Conservation (phyloP, 306 rosid genomes). For the Styphnolobium japonicum region DNA sequence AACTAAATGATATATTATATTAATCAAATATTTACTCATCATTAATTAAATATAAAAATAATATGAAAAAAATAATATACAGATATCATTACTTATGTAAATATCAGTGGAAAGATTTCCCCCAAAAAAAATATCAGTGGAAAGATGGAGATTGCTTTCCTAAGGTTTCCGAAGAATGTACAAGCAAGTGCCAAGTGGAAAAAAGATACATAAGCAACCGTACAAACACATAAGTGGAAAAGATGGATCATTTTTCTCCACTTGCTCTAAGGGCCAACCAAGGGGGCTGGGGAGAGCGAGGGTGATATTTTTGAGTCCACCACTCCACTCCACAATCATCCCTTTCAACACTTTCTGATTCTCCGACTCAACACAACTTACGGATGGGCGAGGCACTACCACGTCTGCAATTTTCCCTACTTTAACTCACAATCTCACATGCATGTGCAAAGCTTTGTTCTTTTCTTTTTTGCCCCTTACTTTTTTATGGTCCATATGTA, state of each 20-base stretch:
- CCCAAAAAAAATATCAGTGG: too few relatives aligned
- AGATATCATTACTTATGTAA: too few relatives aligned
- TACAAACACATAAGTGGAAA: not conserved
- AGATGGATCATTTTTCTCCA: too few relatives aligned
- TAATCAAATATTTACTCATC: too few relatives aligned
- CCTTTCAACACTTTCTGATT: not conserved
- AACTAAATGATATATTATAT: too few relatives aligned
- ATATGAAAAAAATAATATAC: too few relatives aligned
- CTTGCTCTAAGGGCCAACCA: too few relatives aligned
- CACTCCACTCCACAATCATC: not conserved
- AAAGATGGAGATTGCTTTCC: too few relatives aligned
- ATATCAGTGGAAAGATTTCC: too few relatives aligned
- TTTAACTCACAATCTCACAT: not conserved
- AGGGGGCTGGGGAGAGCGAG: not conserved
- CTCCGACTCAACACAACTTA: not conserved
- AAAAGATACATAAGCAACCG: not conserved
- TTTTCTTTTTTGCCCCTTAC: not conserved
- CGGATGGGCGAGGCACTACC: conserved; percentile 37
- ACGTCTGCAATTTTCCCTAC: conserved; percentile 29
- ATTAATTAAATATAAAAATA: too few relatives aligned
- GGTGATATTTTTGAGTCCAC: not conserved
- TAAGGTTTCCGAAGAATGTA: too few relatives aligned
- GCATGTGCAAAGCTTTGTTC: not conserved
- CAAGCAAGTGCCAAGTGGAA: too few relatives aligned
- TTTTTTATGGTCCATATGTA: not conserved